A percentile compares a stretch with the other conserved stretches of the same genome.
Evolutionary conservation across 2,329 filamentous ascomycete species (phyloP).

Genomic region (Pseudocercospora crystallina): DNA sequence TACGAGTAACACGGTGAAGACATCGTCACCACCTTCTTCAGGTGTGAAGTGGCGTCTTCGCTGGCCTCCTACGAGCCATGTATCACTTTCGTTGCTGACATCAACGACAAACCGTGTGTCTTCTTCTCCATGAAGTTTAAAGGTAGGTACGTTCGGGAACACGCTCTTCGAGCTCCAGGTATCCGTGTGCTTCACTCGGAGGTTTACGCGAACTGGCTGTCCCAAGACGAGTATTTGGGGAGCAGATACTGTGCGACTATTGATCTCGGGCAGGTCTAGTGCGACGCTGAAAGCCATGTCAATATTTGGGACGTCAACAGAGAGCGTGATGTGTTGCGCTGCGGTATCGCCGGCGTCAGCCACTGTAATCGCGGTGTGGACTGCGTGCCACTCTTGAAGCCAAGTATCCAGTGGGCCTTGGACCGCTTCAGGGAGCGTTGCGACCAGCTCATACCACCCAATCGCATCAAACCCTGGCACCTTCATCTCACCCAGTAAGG

Average conservation of each 20-base stretch:
- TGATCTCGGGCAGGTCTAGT: slow-evolving; percentile 26
- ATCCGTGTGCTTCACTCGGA: slow-evolving; percentile 58
- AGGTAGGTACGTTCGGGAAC: slow-evolving; percentile 24
- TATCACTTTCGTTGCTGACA: slow-evolving; percentile 68
- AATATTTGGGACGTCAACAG: slow-evolving; percentile 83
- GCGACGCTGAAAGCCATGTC: slow-evolving; percentile 75
- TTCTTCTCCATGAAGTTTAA: slow-evolving; percentile 20
- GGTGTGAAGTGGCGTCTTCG: slow-evolving; percentile 74
- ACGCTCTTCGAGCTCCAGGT: slow-evolving; percentile 57
- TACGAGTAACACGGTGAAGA: slow-evolving; percentile 72
- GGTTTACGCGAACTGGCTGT: slow-evolving; percentile 62
- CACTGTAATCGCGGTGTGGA: slow-evolving; percentile 31
- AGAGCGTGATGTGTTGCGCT: slow-evolving; percentile 70
- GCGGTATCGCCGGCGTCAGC: slow-evolving; percentile 22
- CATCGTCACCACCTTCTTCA: slow-evolving; percentile 27
- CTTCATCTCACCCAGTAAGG: slow-evolving; percentile 54
- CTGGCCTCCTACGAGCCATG: slow-evolving; percentile 83
- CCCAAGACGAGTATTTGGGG: slow-evolving; percentile 57
- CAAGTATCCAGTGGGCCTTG: slow-evolving; percentile 49
- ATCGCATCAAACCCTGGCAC: slow-evolving; percentile 53
- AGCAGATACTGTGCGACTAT: background rate
- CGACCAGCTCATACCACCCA: slow-evolving; percentile 55
- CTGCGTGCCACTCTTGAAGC: slow-evolving; percentile 58
- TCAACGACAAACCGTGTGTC: slow-evolving; percentile 75
- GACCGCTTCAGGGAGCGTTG: slow-evolving; percentile 48